phyloP scores from a whole-genome alignment of 148 eudicot genomes.

The Arbutus unedo region DNA sequence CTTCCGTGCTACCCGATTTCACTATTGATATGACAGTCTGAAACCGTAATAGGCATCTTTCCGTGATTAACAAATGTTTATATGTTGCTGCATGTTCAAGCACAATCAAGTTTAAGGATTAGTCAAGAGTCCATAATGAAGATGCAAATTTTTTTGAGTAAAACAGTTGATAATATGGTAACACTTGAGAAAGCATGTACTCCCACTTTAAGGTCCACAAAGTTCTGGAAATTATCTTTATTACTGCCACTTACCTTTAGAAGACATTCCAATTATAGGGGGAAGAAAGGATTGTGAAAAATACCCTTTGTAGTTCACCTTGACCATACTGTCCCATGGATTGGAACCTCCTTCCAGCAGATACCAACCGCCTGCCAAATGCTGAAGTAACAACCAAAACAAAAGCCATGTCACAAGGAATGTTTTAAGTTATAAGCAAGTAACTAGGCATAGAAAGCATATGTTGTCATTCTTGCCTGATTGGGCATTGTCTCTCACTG shows the following conservation, averaged over 20 bases:
- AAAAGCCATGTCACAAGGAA: constrained; percentile 15
- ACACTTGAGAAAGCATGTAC: neutral
- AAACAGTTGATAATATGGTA: neutral
- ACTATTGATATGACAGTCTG: neutral
- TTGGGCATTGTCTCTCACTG: constrained; percentile 46
- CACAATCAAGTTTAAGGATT: neutral
- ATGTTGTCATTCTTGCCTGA: constrained; percentile 49
- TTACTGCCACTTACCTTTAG: neutral
- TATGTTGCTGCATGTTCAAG: neutral
- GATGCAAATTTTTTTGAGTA: neutral
- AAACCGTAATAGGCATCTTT: neutral
- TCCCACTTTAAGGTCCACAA: neutral
- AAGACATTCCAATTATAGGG: neutral
- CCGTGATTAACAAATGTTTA: neutral
- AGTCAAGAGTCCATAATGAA: neutral
- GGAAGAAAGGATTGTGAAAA: constrained; percentile 17
- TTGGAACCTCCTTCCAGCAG: constrained; percentile 92
- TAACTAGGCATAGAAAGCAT: neutral
- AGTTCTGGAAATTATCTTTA: neutral
- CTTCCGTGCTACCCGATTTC: neutral
- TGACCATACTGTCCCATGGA: constrained; percentile 92
- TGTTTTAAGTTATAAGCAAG: neutral
- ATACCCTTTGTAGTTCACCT: constrained; percentile 89
- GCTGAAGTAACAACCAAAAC: constrained; percentile 41
- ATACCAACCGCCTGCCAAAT: constrained; percentile 76